These are phyloP conservation scores for Kazachstania martiniae DNA, from an alignment of 805 yeast genomes.

Conservation along the genomic window DNA sequence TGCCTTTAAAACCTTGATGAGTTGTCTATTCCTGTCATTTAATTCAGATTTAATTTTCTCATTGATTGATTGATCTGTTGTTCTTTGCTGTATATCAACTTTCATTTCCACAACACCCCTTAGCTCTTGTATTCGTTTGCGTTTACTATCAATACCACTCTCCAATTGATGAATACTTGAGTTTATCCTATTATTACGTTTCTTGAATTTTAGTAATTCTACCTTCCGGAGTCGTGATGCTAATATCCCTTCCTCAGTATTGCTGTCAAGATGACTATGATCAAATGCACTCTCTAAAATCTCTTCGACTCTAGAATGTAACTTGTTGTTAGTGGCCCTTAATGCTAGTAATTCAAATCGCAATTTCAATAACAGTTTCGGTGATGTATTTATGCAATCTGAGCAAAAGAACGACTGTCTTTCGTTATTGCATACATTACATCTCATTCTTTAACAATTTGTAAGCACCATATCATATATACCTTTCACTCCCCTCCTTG, in stretches of 20 bases:
- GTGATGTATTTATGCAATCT: constrained; percentile 22
- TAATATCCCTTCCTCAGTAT: not conserved
- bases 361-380: constrained; percentile 11
- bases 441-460: constrained; percentile 4
- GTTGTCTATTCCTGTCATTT: constrained; percentile 1
- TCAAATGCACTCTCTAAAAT: constrained; percentile 11
- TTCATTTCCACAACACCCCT: not conserved
- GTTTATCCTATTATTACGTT: not conserved
- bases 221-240: not conserved
- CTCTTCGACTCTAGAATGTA: constrained; percentile 12
- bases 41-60: not conserved
- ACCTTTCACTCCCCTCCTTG: not conserved
- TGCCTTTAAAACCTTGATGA: constrained; percentile 2
- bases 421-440: constrained; percentile 15
- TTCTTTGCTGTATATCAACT: not conserved
- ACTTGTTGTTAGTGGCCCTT: constrained; percentile 6
- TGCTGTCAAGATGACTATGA: not conserved
- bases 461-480: not conserved
- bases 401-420: constrained; percentile 14
- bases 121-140: constrained; percentile 2
- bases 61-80: not conserved
- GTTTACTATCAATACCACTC: not conserved
- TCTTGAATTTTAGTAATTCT: not conserved
- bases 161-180: not conserved
- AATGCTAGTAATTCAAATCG: constrained; percentile 11